Base-by-base conservation (phyloP, 345 rosid species). In the Syzygium oleosum region DNA sequence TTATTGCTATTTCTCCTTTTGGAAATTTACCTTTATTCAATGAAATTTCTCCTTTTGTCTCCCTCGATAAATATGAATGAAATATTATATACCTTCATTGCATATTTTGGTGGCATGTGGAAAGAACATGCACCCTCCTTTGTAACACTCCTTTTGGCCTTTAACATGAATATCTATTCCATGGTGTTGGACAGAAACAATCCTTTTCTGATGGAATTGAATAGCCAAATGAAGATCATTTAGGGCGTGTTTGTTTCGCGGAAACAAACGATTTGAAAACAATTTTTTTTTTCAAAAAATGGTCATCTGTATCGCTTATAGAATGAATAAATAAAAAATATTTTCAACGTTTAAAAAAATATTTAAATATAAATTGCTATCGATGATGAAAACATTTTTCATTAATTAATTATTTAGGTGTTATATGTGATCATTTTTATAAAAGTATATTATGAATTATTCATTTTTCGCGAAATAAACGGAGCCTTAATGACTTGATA, bases 301-400 rank as follows among this genome's bases (percentile, higher is more conserved):
- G 2, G 2, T 52, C 16, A 3, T 52, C 13, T 52, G 6, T 12
- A 52, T 27, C 3, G 27, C 34, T 61, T 6, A 6, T 27, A 61
- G 3, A 61, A 13, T 61, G 19, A 6, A 13, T n/a, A 8, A n/a
- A 58, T 3, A 4, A 58, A 61, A 61, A 55, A 7, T 12, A 1
- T 27, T 25, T 1, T 13, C 29, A 13, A 0, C 17, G 12, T n/a
- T 34, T 1, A n/a, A 0, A 0, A 61, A 61, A n/a, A 6, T n/a
- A 14, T 61, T n/a, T 13, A 1, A 0, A 12, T n/a, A 16, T 61
- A n/a, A n/a, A 61, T n/a, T n/a, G 9, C n/a, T 61, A 16, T 61
- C 6, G 29, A 61, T 1, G 13, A 61, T 14, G 2, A 1, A 27
- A n/a, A 12, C 5, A 0, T 61, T n/a, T n/a, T 61, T 61, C 14